Evolutionary conservation across 1,284 basidiomycete species (phyloP).

Genomic region (Takashimella tepidaria): DNA sequence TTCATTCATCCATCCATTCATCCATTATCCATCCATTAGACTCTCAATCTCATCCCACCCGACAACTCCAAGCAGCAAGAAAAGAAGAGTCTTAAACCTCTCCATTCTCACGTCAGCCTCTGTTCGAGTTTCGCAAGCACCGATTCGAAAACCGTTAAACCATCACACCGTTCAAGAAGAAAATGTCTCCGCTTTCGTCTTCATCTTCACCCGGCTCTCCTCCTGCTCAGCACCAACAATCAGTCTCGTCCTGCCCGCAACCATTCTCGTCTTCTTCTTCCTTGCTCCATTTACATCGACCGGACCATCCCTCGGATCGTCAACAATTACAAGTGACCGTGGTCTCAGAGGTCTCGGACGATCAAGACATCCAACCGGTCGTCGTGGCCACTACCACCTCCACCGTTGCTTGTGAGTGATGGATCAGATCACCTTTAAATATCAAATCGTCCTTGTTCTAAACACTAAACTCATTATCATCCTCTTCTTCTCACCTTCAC

Average conservation of each 20-base stretch:
- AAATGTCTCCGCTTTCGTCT: background rate
- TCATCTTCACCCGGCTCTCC: background rate
- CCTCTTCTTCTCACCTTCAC: background rate
- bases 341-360: constrained; percentile 3
- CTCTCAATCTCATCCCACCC: too few species aligned
- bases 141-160: too few species aligned
- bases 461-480: too few species aligned
- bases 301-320: constrained; percentile 14
- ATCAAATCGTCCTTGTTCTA: too few species aligned
- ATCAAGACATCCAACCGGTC: background rate
- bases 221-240: background rate
- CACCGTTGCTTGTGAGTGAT: background rate
- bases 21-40: too few species aligned
- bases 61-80: too few species aligned
- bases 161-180: too few species aligned
- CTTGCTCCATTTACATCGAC: constrained; percentile 36
- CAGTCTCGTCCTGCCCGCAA: background rate
- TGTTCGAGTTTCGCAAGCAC: too few species aligned
- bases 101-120: too few species aligned
- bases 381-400: background rate
- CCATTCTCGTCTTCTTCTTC: constrained; percentile 32
- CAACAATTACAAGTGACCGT: background rate
- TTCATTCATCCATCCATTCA: too few species aligned
- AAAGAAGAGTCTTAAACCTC: too few species aligned
- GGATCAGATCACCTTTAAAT: too few species aligned